These are phyloP conservation scores for Vigna reflexopilosa DNA, from an alignment of 306 rosid genomes.

Conservation along the genomic window DNA sequence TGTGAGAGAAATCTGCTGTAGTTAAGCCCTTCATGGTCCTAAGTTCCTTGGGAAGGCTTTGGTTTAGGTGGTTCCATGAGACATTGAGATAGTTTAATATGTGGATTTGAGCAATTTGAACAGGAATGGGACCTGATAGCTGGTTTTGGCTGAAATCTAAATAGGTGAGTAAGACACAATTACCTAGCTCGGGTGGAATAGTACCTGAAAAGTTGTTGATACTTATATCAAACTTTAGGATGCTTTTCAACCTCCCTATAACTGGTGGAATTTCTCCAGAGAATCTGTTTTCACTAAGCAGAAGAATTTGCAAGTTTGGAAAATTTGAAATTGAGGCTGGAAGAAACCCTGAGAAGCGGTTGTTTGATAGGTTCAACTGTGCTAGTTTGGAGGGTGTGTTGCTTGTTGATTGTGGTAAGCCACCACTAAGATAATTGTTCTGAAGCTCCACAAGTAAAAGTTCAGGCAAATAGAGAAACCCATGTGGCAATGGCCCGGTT, in stretches of 20 bases:
- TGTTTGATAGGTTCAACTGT: conserved; percentile 74
- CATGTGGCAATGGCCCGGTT: conserved; percentile 71
- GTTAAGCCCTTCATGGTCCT: conserved; percentile 75
- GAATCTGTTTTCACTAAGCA: conserved; percentile 67
- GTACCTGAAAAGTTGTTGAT: conserved; percentile 69
- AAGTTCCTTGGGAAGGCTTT: conserved; percentile 68
- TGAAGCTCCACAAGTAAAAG: conserved; percentile 67
- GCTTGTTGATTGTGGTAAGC: conserved; percentile 48
- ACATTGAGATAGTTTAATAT: conserved; percentile 76
- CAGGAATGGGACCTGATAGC: conserved; percentile 75
- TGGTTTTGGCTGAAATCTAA: conserved; percentile 86
- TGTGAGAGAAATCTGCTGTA: conserved; percentile 79
- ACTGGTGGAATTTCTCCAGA: conserved; percentile 67
- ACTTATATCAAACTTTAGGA: conserved; percentile 69
- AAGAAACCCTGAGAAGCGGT: conserved; percentile 67
- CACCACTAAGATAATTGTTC: conserved; percentile 76
- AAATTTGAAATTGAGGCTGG: conserved; percentile 72
- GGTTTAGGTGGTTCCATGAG: conserved; percentile 75
- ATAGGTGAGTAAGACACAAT: conserved; percentile 61
- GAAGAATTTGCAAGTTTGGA: conserved; percentile 68
- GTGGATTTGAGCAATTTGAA: conserved; percentile 65
- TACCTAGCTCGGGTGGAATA: conserved; percentile 70
- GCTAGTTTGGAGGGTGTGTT: conserved; percentile 57
- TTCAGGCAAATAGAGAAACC: conserved; percentile 75
- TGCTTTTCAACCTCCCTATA: conserved; percentile 58